Percentiles rank a stretch among this genome's conserved stretches.
phyloP scores from a whole-genome alignment of 1,284 basidiomycete genomes.

The Rhodotorula sp. region DNA sequence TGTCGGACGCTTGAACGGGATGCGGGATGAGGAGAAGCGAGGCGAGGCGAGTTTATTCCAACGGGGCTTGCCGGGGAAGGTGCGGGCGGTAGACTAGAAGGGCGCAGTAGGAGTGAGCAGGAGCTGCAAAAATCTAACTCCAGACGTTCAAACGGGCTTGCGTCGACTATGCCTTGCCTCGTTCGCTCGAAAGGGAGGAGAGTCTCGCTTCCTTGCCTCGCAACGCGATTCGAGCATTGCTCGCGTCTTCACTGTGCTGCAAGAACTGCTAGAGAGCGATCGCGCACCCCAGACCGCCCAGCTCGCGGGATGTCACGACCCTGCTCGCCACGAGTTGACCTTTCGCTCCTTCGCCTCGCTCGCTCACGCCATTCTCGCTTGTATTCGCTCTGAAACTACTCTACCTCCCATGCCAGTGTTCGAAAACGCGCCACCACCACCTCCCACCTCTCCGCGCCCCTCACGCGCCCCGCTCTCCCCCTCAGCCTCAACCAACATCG shows the following conservation, averaged over 20 bases:
- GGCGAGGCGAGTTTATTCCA: background rate
- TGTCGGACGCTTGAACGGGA: background rate
- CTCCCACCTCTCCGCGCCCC: background rate
- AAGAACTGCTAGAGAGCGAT: too few relatives aligned
- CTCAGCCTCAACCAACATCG: background rate
- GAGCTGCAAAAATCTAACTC: too few relatives aligned
- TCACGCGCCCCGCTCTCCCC: background rate
- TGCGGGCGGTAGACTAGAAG: background rate
- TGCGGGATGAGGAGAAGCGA: background rate
- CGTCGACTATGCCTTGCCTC: too few relatives aligned
- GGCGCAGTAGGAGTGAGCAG: too few relatives aligned
- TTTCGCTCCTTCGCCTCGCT: background rate
- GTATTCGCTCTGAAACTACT: background rate
- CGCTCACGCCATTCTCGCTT: background rate
- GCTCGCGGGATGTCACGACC: background rate
- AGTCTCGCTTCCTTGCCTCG: background rate
- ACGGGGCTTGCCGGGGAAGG: background rate
- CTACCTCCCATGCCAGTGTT: conserved; percentile 20
- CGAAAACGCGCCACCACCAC: conserved; percentile 1
- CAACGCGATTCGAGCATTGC: too few relatives aligned
- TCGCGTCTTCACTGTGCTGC: too few relatives aligned
- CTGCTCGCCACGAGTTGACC: background rate
- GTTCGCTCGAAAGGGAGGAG: background rate
- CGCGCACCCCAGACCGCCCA: too few relatives aligned
- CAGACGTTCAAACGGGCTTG: too few relatives aligned